Conservation (phyloP, 345 rosid genomes). For the Murraya paniculata region DNA sequence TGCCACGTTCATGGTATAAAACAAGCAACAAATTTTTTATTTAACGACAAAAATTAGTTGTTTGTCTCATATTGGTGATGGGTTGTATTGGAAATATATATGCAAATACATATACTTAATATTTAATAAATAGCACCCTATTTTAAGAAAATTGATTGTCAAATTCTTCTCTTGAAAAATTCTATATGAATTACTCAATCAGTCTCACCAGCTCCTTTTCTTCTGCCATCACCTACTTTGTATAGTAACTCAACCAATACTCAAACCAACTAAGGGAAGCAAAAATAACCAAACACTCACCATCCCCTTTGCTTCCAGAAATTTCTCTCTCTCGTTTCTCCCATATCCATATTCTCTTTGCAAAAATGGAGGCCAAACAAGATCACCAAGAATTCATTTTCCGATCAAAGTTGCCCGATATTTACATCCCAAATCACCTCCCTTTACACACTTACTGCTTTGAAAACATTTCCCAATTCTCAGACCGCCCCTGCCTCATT, state of each 20-base stretch:
- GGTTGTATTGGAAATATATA: no score
- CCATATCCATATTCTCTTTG: no score
- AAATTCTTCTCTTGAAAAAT: slow-evolving; percentile 1
- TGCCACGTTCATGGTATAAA: no score
- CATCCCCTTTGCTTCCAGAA: slow-evolving; percentile 15
- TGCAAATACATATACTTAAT: no score
- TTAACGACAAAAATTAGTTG: no score
- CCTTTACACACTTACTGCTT: slow-evolving; percentile 55
- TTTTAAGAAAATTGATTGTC: no score
- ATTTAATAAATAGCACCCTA: no score
- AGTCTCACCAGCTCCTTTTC: slow-evolving; percentile 27
- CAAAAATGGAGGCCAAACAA: slow-evolving; percentile 31
- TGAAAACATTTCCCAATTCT: slow-evolving; percentile 38
- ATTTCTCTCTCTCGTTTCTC: not conserved
- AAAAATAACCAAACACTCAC: slow-evolving; percentile 23
- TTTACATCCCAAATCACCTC: slow-evolving; percentile 61
- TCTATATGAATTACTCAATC: not conserved
- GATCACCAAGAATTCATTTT: slow-evolving; percentile 44
- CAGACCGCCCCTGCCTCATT: slow-evolving; percentile 53
- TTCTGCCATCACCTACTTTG: slow-evolving; percentile 34
- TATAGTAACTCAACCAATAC: slow-evolving; percentile 34
- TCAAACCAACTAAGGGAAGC: slow-evolving; percentile 29
- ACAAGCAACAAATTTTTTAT: no score
- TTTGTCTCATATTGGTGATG: no score
- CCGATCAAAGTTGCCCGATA: slow-evolving; percentile 61